Percentiles rank a stretch among this genome's conserved stretches.
Evolutionary conservation across 2,329 filamentous ascomycete genomes (phyloP).

Genomic region (Botrytis medusae): DNA sequence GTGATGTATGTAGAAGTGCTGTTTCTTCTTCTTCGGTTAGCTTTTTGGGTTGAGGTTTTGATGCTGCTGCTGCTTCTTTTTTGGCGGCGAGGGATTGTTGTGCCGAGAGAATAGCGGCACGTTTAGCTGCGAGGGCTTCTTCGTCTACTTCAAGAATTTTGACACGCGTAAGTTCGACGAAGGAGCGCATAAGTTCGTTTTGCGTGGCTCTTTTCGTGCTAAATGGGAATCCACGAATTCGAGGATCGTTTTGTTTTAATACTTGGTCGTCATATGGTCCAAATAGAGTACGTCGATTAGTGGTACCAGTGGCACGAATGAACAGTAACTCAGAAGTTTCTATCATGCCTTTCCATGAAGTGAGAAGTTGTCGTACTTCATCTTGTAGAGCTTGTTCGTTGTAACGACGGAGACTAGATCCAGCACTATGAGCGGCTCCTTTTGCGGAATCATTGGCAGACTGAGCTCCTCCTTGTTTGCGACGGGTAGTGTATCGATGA

Average conservation of each 20-base stretch:
- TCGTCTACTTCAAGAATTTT: constrained; percentile 81
- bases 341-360: constrained; percentile 82
- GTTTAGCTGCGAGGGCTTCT: constrained; percentile 53
- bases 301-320: constrained; percentile 81
- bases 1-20: constrained; percentile 78
- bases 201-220: constrained; percentile 90
- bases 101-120: constrained; percentile 48
- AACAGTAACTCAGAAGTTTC: constrained; percentile 85
- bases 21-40: constrained; percentile 81
- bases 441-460: constrained; percentile 94
- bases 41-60: constrained; percentile 54
- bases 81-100: constrained; percentile 44
- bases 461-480: constrained; percentile 95
- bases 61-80: constrained; percentile 47
- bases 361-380: constrained; percentile 80
- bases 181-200: constrained; percentile 89
- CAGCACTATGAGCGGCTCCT: constrained; percentile 89
- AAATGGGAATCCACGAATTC: constrained; percentile 88
- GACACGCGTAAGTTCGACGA: constrained; percentile 87
- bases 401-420: constrained; percentile 84
- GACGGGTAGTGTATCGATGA: constrained; percentile 91
- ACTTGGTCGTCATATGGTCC: constrained; percentile 90
- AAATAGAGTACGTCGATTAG: constrained; percentile 84
- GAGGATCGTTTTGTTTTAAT: constrained; percentile 72
- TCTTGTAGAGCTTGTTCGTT: constrained; percentile 88